Evolutionary conservation across 768 basidiomycete species (phyloP).

Genomic region (Cytidiella melzeri): DNA sequence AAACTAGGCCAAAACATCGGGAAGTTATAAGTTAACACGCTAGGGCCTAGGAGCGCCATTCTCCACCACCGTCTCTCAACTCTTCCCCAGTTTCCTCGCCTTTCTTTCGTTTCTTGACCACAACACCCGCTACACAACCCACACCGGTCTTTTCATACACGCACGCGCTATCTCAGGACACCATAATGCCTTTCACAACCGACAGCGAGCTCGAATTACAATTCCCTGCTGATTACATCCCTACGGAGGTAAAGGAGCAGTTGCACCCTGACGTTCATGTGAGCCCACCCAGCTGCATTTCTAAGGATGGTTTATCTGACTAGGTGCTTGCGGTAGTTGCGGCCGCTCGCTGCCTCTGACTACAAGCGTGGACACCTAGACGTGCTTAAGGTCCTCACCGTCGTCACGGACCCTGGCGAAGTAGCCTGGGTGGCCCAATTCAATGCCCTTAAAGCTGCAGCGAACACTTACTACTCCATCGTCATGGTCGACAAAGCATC

Average conservation of each 20-base stretch:
- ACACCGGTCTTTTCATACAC: background rate
- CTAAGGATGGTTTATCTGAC: background rate
- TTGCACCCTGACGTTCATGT: conserved; percentile 68
- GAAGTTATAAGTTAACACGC: background rate
- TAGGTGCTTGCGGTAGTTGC: conserved; percentile 57
- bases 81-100: background rate
- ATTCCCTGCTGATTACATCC: conserved; percentile 69
- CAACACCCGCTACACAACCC: background rate
- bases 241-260: conserved; percentile 49
- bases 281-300: conserved; percentile 18
- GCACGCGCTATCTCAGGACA: too few species aligned
- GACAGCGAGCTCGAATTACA: conserved; percentile 69
- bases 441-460: conserved; percentile 44
- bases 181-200: conserved; percentile 44
- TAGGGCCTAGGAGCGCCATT: background rate
- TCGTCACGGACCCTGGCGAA: conserved; percentile 60
- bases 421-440: conserved; percentile 69
- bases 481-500: conserved; percentile 73
- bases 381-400: conserved; percentile 72
- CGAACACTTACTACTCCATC: conserved; percentile 73
- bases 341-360: conserved; percentile 85
- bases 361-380: conserved; percentile 74
- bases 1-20: background rate
- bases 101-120: background rate
- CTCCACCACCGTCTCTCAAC: background rate